These are phyloP conservation scores for Gamsiella multidivaricata DNA, from an alignment of 192 early-diverging fungal species.

Conservation along the genomic window DNA sequence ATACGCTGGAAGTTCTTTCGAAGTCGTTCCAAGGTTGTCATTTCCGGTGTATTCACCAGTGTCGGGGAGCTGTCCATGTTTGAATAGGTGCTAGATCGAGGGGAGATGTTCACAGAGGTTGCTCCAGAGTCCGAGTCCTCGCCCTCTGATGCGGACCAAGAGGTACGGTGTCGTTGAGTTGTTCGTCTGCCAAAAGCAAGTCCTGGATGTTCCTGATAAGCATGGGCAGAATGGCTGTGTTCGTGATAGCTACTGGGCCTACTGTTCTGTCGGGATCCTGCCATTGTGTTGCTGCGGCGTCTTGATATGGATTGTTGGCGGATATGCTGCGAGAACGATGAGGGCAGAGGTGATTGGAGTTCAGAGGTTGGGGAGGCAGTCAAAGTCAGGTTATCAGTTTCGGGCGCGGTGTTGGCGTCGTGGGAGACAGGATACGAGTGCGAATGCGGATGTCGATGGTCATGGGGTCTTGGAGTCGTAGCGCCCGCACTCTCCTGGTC, in stretches of 20 bases:
- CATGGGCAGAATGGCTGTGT: not conserved
- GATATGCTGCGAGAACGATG: constrained; percentile 21
- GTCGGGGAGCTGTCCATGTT: constrained; percentile 20
- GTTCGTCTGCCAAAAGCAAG: not conserved
- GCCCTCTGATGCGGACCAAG: constrained; percentile 52
- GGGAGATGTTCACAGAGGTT: constrained; percentile 7
- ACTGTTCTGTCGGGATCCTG: constrained; percentile 21
- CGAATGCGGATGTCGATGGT: not conserved
- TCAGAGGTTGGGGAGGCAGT: constrained; percentile 40
- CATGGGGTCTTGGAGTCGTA: not conserved
- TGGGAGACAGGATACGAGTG: no score
- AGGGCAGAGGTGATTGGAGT: constrained; percentile 18
- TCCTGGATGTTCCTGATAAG: constrained; percentile 3
- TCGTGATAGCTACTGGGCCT: constrained; percentile 42
- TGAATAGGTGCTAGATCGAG: constrained; percentile 42
- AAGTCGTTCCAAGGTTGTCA: constrained; percentile 59
- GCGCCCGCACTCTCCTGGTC: not conserved
- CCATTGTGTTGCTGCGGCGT: constrained; percentile 19
- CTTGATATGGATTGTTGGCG: constrained; percentile 27
- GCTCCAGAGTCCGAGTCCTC: constrained; percentile 40
- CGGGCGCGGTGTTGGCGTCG: not conserved
- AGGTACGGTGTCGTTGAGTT: constrained; percentile 23
- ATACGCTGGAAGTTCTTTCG: constrained; percentile 58
- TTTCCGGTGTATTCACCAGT: constrained; percentile 14
- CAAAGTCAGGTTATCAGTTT: constrained; percentile 12